Evolutionary conservation across 176 grass and related monocot species (phyloP), one percentile per base, ranked within the genome.

Genomic region (Triticum dicoccoides): DNA sequence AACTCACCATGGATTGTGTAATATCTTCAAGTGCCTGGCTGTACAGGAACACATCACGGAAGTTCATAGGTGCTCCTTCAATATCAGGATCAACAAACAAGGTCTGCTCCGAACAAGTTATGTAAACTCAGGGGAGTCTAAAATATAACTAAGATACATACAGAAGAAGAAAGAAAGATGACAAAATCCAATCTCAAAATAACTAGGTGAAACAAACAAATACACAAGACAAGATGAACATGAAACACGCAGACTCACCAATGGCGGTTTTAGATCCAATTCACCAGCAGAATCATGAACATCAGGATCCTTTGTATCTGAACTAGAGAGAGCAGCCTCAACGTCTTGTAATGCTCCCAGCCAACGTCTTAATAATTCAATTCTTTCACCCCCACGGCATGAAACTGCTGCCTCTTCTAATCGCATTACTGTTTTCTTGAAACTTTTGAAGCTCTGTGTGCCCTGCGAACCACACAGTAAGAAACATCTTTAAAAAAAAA

Each of bases 1-100:
- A 91, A 94, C 94, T 91, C 78, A 99, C 97, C 97, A 94, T 94
- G 79, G 94, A 92, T 63, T 96, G 73, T 47, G 89, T 96, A 86
- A 99, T 99, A 69, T 92, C 97, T 94, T 99, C 97, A 69, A 99
- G 94, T 63, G 94, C 97, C 83, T 96, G 87, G 76, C 92, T 96
- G 86, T 96, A 91, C 66, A 98, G 86, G 91, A 99, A 99, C 56
- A 99, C 97, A 61, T 96, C 92, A 27, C 79, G 82, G 42, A 99
- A 99, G 58, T 91, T 96, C 92, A 96, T 96, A 27, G 97, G 94
- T 72, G 77, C 85, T 87, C 92, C 97, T 11, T 89, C 94, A 87
- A 88, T 91, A 83, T 99, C 92, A 77, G 83, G 90, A 90, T 99
- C 97, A 83, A 88, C 91, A 90, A 91, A 99, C 54, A 91, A 91